Conservation (phyloP, 2,329 filamentous ascomycete genomes). For the Cladosporium sp. region DNA sequence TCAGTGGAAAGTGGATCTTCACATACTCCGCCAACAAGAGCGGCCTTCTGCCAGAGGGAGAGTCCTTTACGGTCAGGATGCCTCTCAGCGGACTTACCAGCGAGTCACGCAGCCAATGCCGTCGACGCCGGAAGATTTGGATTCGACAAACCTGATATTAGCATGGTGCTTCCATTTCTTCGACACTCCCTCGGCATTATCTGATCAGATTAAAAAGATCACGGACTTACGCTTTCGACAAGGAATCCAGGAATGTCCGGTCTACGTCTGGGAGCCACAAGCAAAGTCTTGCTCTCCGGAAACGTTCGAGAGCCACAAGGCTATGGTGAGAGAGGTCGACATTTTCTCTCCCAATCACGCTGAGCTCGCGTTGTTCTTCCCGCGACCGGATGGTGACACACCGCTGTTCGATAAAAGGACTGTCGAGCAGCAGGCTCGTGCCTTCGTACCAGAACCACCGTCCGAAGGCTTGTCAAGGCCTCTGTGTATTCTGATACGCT, state of each 20-base stretch:
- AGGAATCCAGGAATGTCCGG: conserved; percentile 1
- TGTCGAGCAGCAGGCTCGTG: conserved; percentile 18
- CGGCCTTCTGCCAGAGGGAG: conserved; percentile 20
- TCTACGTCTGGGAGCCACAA: conserved; percentile 26
- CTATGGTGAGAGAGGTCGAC: conserved; percentile 13
- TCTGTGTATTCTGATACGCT: conserved; percentile 20
- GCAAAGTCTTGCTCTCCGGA: conserved; percentile 21
- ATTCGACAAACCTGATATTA: conserved; percentile 3
- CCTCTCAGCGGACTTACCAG: conserved; percentile 15
- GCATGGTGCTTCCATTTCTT: conserved; percentile 23
- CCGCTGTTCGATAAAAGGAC: conserved; percentile 12
- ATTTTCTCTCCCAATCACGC: conserved; percentile 27
- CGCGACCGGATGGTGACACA: not conserved
- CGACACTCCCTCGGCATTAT: conserved; percentile 17
- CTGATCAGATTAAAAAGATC: conserved; percentile 12
- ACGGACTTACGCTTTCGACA: not conserved
- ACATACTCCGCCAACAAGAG: conserved; percentile 11
- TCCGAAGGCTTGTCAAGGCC: conserved; percentile 11
- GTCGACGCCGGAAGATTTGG: conserved; percentile 15
- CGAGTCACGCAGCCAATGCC: conserved; percentile 21
- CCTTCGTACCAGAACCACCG: conserved; percentile 12
- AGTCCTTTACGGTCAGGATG: conserved; percentile 17
- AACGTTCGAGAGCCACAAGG: conserved; percentile 16
- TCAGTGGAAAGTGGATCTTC: conserved; percentile 19
- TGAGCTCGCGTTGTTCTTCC: conserved; percentile 23